Percentiles rank a stretch among this genome's conserved stretches.
Conservation (phyloP, 176 grass and related monocot species). For the Musa troglodytarum region DNA sequence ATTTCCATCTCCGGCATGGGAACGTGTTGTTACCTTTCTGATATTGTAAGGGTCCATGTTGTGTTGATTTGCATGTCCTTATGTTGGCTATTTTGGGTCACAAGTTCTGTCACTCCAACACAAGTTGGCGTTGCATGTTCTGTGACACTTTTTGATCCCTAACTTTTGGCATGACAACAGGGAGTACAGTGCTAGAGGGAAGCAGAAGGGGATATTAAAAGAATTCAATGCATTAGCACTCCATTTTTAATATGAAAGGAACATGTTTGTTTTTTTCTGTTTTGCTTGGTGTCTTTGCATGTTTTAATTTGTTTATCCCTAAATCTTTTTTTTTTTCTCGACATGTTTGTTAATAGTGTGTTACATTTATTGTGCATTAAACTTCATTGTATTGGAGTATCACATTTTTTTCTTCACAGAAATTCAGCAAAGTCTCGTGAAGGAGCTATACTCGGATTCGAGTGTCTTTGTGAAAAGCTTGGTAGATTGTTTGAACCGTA, state of each 20-base stretch:
- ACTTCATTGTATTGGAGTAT: not conserved
- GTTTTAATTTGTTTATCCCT: not conserved
- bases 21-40: no score
- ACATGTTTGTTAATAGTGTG: not conserved
- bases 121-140: no score
- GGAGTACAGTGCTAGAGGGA: no score
- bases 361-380: not conserved
- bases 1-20: no score
- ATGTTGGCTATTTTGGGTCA: no score
- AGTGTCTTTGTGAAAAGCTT: conserved; percentile 97
- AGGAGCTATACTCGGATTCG: conserved; percentile 96
- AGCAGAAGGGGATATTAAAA: not conserved
- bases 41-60: no score
- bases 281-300: not conserved
- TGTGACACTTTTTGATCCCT: no score
- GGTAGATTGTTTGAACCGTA: conserved; percentile 96
- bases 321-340: not conserved
- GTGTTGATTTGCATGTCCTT: no score
- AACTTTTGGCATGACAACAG: no score
- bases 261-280: not conserved
- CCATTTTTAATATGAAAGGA: not conserved
- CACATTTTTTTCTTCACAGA: conserved; percentile 28
- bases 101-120: no score
- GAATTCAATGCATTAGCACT: not conserved
- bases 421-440: conserved; percentile 89